Conservation (phyloP, 1,284 basidiomycete genomes). For the Cryptococcus sp. region DNA sequence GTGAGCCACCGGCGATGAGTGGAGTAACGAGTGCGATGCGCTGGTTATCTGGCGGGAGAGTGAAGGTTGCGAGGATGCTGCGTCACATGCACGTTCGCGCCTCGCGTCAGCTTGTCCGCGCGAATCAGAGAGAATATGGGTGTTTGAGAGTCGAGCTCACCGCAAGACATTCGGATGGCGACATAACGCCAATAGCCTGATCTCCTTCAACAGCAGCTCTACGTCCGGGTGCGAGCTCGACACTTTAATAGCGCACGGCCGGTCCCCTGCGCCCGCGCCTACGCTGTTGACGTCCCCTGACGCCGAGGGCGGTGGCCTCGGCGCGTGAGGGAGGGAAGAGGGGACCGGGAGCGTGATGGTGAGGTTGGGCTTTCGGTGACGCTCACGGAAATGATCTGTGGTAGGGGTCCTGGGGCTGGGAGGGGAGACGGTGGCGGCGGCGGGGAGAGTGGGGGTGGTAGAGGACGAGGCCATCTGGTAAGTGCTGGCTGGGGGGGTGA, state of each 20-base stretch:
- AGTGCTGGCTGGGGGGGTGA: slow-evolving; percentile 12
- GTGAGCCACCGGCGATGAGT: slow-evolving; percentile 38
- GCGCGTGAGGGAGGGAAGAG: neutral
- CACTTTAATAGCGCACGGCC: slow-evolving; percentile 41
- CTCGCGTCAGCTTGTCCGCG: neutral
- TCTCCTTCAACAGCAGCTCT: slow-evolving; percentile 34
- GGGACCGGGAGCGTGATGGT: neutral
- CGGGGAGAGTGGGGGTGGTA: neutral
- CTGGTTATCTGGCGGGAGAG: slow-evolving; percentile 39
- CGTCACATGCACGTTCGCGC: neutral
- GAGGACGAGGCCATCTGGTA: slow-evolving; percentile 1
- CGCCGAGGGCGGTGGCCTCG: neutral
- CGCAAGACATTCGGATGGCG: slow-evolving; percentile 43
- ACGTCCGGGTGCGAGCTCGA: slow-evolving; percentile 35
- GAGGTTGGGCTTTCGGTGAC: slow-evolving; percentile 1
- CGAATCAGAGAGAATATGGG: neutral
- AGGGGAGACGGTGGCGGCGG: neutral
- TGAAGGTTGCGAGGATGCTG: slow-evolving; percentile 42
- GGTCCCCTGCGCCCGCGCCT: slow-evolving; percentile 4
- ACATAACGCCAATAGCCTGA: slow-evolving; percentile 34
- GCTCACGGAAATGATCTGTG: neutral
- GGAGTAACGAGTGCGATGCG: slow-evolving; percentile 45
- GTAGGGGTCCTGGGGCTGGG: neutral
- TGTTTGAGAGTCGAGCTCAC: slow-evolving; percentile 14
- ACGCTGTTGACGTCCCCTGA: slow-evolving; percentile 7